Base-by-base conservation (phyloP, 2,329 filamentous ascomycete genomes). In the Zalaria sp. region DNA sequence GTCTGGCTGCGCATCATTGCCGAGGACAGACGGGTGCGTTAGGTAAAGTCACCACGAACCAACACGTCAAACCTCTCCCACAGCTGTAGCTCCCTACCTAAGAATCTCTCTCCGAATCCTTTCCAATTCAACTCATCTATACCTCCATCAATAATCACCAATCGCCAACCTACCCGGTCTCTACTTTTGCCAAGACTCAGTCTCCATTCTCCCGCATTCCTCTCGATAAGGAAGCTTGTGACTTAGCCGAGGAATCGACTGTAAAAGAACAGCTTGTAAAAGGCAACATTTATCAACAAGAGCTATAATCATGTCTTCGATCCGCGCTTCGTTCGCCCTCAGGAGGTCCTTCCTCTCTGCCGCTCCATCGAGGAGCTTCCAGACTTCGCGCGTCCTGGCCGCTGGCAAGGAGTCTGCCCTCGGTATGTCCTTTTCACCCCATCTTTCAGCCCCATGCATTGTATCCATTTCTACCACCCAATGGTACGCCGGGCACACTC, bases 371-470 rank as follows among this genome's bases (percentile, higher is more conserved):
- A 51, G 55, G 38, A 7, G 29, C 29, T 63, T 66, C 50, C 58
- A 57, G 47, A 61, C 61, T 34, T 58, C 56, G 44, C 52, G 57
- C n/a, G 38, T 46, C 4, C 50, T 60, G 32, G 43, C 47, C 40
- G 59, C 57, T 25, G 63, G 63, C 44, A 69, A 69, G 56, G 66
- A 69, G 51, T 55, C 57, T 34, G 53, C 57, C 42, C 57, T 66
- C 31, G 56, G 66, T 69, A 64, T 34, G 65, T 51, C 11, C 28
- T 34, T 7, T 37, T 29, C 11, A 34, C 29, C 29, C 29, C 29
- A 32, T n/a, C 7, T n/a, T n/a, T 32, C 7, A 7, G 29, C 7
- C 7, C 29, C 29, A 32, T 32, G 26, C 8, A 10, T 10, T 11
- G 4, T 25, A 11, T 32, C 37, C 18, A 2, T 18, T 18, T 18